Evolutionary conservation across 305 asterid species (phyloP), one percentile per base, ranked within the genome.

Genomic region (Andrographis paniculata): DNA sequence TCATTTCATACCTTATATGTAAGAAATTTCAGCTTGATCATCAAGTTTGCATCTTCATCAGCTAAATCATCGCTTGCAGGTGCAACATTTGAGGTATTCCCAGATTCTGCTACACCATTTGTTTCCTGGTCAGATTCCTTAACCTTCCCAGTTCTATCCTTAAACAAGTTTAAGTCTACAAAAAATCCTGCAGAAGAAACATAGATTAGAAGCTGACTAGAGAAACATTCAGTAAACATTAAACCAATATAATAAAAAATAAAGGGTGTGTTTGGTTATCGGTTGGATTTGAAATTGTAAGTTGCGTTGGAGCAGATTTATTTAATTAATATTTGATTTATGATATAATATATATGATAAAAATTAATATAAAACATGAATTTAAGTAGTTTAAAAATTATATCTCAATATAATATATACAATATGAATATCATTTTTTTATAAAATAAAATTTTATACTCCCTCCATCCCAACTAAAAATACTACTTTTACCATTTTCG

Each of bases 1-100:
- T 17, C 24, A 67, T 59, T 47, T 15, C 58, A 58, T 53, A 87
- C 99, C 99, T 92, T 92, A 23, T 92, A 87, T 8, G 96, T 74
- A 56, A 92, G 96, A 63, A 92, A 87, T 61, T 92, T 92, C 80
- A 92, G 66, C 79, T 92, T 92, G 75, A 87, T 73, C 99, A 92
- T 92, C 78, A 92, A 60, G 73, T 92, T 92, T 48, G 99, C 99
- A 77, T 92, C 99, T 75, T 87, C 99, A 67, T 92, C 94, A 30
- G 93, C 96, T 71, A 92, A 72, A 58, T 78, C 77, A 60, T 70
- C 69, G 52, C 59, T 72, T 23, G 45, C 60, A 23, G 72, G 56
- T 40, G 65, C 60, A 41, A 56, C 73, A 47, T 66, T 69, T 46
- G 58, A 37, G 18, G 63, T 69, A 45, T 20, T 67, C 57, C 59